Conservation (phyloP, 2,329 filamentous ascomycete genomes). For the Beauveria brongniartii region DNA sequence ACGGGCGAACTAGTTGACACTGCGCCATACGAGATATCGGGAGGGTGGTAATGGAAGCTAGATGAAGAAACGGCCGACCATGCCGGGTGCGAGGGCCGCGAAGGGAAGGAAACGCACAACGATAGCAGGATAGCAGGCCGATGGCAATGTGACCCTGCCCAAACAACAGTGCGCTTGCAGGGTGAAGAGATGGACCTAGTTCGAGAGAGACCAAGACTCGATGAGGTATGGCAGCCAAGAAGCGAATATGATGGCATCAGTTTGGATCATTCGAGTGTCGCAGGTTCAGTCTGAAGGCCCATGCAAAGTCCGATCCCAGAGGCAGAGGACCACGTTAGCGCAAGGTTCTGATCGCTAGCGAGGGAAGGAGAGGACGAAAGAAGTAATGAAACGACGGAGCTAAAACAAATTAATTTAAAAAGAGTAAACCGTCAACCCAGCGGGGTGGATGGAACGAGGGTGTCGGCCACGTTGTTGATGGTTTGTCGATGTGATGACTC, state of each 20-base stretch:
- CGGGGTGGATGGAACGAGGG: no score
- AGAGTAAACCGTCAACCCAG: no score
- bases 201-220: not conserved
- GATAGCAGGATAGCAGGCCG: not conserved
- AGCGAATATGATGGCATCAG: not conserved
- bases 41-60: not conserved
- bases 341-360: not conserved
- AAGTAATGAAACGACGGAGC: not conserved
- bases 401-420: not conserved
- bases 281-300: constrained; percentile 1
- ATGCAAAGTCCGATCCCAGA: constrained; percentile 1
- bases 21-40: not conserved
- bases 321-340: not conserved
- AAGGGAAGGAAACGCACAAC: not conserved
- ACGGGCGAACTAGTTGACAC: not conserved
- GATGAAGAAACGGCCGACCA: not conserved
- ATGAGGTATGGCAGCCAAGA: not conserved
- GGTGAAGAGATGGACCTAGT: no score
- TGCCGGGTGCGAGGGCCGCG: not conserved
- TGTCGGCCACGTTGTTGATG: not conserved
- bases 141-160: not conserved
- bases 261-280: not conserved
- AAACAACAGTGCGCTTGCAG: no score
- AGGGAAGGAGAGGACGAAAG: not conserved
- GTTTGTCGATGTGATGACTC: not conserved